phyloP scores from a whole-genome alignment of 331 rosid genomes.

The Rosa hybrid region DNA sequence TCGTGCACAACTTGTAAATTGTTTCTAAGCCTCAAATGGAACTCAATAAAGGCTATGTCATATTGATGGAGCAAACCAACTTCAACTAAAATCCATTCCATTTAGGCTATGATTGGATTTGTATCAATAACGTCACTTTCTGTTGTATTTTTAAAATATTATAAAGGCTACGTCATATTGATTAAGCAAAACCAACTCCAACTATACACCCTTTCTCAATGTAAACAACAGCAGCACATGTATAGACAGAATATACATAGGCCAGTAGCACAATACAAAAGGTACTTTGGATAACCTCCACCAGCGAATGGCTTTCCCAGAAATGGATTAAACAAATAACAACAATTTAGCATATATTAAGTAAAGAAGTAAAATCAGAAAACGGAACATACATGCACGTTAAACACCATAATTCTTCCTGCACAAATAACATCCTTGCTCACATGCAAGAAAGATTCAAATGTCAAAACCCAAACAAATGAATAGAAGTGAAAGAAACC shows the following conservation, averaged over 20 bases:
- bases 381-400: slow-evolving; percentile 46
- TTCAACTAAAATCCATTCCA: too few species aligned
- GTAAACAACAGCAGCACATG: neutral
- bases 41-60: too few species aligned
- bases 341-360: neutral
- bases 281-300: neutral
- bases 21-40: too few species aligned
- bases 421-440: slow-evolving; percentile 80
- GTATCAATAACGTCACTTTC: too few species aligned
- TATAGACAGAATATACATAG: neutral
- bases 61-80: too few species aligned
- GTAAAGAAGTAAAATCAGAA: neutral
- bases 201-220: too few species aligned
- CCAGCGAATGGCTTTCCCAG: neutral
- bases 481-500: neutral
- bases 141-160: too few species aligned
- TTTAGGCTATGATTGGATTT: too few species aligned
- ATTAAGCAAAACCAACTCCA: too few species aligned
- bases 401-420: slow-evolving; percentile 90
- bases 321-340: slow-evolving; percentile 1
- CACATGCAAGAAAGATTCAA: slow-evolving; percentile 60
- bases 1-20: neutral
- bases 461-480: neutral
- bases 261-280: neutral
- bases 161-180: too few species aligned